Base-by-base conservation (phyloP, 2,329 filamentous ascomycete species). In the Colletotrichum karsti region DNA sequence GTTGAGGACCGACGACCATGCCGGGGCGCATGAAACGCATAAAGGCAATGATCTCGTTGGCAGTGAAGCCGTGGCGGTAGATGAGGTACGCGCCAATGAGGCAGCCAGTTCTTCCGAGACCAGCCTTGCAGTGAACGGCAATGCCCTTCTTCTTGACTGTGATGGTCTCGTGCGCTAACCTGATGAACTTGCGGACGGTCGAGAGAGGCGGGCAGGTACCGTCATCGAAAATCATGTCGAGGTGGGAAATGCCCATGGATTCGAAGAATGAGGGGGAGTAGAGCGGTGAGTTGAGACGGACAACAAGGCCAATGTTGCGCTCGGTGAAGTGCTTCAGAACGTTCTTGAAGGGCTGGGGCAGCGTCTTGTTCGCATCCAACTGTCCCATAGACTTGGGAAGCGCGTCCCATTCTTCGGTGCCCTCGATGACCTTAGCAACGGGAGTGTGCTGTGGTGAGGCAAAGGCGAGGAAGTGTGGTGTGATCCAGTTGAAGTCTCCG, bases 161-260 rank as follows among this genome's bases (percentile, higher is more conserved):
- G 76, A 99, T 99, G 81, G 92, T 97, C 77, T 97, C 93, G 77
- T 98, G 96, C 1, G 96, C 95, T 67, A 99, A 87, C 73, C 93
- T 93, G 79, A 99, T 95, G 78, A 99, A 99, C 77, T 95, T 95
- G 73, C 93, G 91, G 28, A 99, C 96, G n/a, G 95, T 91, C 18
- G 89, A 89, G 58, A 99, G 84, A 2, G 94, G 91, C 22, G 96
- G 96, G 79, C 96, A 99, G 4, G 96, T 99, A 71, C 96, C 96
- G 74, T 99, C 96, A 76, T 98, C 96, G 77, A 99, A 99, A 76
- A 99, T 98, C 96, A 99, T 99, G 82, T 99, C 96, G 42, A 98
- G 86, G 78, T 99, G 96, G 75, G 94, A 91, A 76, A 99, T 98
- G 30, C 95, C 95, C 58, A 99, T 86, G 4, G 95, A 93, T 71